Evolutionary conservation across 2,329 filamentous ascomycete genomes (phyloP), one percentile per base, ranked within the genome.

Genomic region (Ophiognomonia clavigignenti-juglandacearum): DNA sequence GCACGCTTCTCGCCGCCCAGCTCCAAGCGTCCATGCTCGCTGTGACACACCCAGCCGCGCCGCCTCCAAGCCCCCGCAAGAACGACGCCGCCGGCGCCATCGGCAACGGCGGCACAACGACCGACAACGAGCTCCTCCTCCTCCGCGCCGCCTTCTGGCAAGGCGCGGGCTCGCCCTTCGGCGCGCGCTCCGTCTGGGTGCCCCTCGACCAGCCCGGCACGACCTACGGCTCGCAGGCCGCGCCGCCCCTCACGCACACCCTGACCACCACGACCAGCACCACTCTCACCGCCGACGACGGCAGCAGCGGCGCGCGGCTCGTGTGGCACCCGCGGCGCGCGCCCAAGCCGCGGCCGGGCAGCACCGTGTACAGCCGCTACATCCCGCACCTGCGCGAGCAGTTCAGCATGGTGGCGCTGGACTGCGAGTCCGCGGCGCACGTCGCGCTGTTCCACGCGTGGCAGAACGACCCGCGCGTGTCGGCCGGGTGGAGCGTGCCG

Each of bases 401-500:
- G 54, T 91, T 91, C 63, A 87, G 83, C 51, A 85, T 91, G 71
- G 73, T 86, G n/a, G 81, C 80, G 10, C 73, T 92, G 1, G 83
- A 91, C 62, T 86, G 78, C 65, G 59, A 73, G 26, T 70, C 87
- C 57, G 60, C 69, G 1, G 72, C 78, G 57, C 86, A 92, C 64
- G 66, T 91, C 42, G 67, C 71, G 14, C 71, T 88, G 5, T 91
- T 92, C 71, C 82, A 90, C 65, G 74, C 73, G 47, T 92, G 87
- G 87, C 86, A 90, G 66, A 92, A 92, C 59, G 86, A 91, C 60
- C 86, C 86, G 43, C 83, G 87, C 42, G 87, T 92, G 26, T 85
- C 85, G 4, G 78, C 84, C 59, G 86, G 86, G 4, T 91, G 87
- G 87, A 87, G 88, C 59, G 82, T 88, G 68, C 86, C 83, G 1